Evolutionary conservation across 2,329 filamentous ascomycete genomes (phyloP), one percentile per base, ranked within the genome.

Genomic region (Fusarium decemcellulare): DNA sequence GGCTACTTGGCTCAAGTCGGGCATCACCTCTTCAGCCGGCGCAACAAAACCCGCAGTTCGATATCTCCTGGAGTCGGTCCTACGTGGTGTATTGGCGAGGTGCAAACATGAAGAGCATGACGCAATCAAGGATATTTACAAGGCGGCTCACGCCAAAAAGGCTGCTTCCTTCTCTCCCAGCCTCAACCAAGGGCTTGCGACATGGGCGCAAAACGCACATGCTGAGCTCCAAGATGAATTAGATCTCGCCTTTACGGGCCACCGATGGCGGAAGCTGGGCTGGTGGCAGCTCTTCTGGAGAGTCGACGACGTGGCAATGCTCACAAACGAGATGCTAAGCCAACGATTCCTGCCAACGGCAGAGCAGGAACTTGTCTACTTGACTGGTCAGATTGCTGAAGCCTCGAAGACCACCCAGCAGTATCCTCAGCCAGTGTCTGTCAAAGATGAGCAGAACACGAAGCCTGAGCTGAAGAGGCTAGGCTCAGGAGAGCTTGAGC

Each of bases 211-310:
- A 74, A 84, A 85, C 23, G 93, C 93, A 0, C 95, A 98, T 76
- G 87, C 90, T 1, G 95, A 98, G 79, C 86, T 98, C 8, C 93
- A 94, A 67, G 87, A 92, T 53, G 88, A 94, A 72, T 88, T 98
- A 2, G 92, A 95, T 69, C 82, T 89, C 46, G 94, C 93, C 0
- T 95, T 98, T 72, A 84, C 87, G 0, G 90, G 92, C n/a, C 86
- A 83, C 16, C 86, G 90, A 40, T 98, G 95, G 95, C 88, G 89
- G 29, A 91, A 92, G 67, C 84, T 97, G 5, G 87, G 90, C 15
- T 98, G 95, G 95, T 98, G 94, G 92, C 97, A 97, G 78, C 86
- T 98, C 0, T 94, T 97, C 77, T 97, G 94, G 94, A 90, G 94
- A 18, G 94, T 96, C 27, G 95, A 98, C 76, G 95, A 98, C 74